Evolutionary conservation across 129 eudicot genomes (phyloP), one percentile per base, ranked within the genome.

Genomic region (Flaveria trinervia): DNA sequence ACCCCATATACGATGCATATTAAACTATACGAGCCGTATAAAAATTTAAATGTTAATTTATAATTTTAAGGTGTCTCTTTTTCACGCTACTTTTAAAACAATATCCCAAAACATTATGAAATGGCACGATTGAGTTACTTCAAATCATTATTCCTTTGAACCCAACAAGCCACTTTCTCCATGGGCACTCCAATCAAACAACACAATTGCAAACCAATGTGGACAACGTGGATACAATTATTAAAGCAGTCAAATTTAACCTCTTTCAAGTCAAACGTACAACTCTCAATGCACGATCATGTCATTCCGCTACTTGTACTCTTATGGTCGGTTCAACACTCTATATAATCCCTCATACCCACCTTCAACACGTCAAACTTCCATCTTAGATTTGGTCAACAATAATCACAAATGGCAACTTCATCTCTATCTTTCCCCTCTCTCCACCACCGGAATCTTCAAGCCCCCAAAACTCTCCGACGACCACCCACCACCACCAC

Each of bases 381-480:
- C 41, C 18, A 55, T 43, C 79, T 73, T 56, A 80, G 64, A 73
- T 74, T 74, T 46, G 36, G 71, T 67, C 61, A 65, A 80, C 3
- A 61, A 61, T 49, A 61, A 61, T 49, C 36, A 64, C 52, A 51
- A 26, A 80, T 80, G 84, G 44, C 84, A 2, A 45, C 84, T 30
- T 74, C 84, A 74, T 74, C 84, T 54, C 10, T 80, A 67, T 26
- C 80, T 18, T 67, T 80, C 23, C 65, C 85, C 7, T 72, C 78
- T 55, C 17, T 71, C 44, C 52, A 71, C 74, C 60, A 65, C 62
- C 71, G 28, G 20, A 68, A 60, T 51, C 65, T 46, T 64, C 60
- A 68, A 2, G 45, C 14, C 10, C 45, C 65, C 33, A 74, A 28
- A 20, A 54, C 78, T 2, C n/a, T 71, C 28, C 9, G 10, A 2